These are phyloP conservation scores for Phialophora verrucosa DNA, from an alignment of 2,329 filamentous ascomycete genomes.

Conservation along the genomic window DNA sequence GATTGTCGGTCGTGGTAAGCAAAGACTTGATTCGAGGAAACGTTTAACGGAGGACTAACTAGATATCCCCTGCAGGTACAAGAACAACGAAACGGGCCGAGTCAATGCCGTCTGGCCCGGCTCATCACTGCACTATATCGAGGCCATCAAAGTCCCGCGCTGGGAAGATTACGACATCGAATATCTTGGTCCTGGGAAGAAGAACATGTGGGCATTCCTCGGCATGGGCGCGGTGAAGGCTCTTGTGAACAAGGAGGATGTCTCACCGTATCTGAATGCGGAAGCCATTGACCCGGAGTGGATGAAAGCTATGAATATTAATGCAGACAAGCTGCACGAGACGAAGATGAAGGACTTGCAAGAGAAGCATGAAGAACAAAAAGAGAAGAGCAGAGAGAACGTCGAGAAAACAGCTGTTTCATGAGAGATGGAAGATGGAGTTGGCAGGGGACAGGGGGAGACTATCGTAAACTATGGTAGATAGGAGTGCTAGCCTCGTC, in stretches of 20 bases:
- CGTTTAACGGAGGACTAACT: slow-evolving; percentile 33
- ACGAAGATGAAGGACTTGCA: slow-evolving; percentile 34
- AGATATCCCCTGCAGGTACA: slow-evolving; percentile 34
- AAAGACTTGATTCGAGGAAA: not conserved
- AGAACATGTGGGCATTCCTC: slow-evolving; percentile 44
- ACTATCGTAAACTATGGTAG: not conserved
- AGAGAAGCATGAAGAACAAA: slow-evolving; percentile 28
- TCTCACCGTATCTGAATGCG: slow-evolving; percentile 44
- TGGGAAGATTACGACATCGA: slow-evolving; percentile 55
- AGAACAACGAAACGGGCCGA: slow-evolving; percentile 54
- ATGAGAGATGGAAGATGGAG: not conserved
- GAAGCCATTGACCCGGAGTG: slow-evolving; percentile 46
- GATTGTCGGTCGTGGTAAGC: slow-evolving; percentile 50
- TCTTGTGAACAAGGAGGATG: slow-evolving; percentile 40
- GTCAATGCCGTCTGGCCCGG: slow-evolving; percentile 59
- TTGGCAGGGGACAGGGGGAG: not conserved
- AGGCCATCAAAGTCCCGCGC: slow-evolving; percentile 49
- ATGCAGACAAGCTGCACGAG: slow-evolving; percentile 35
- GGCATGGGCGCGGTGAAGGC: slow-evolving; percentile 44
- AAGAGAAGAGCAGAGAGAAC: slow-evolving; percentile 31
- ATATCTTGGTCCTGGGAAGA: slow-evolving; percentile 42
- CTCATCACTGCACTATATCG: slow-evolving; percentile 56
- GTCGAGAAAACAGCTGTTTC: slow-evolving; percentile 28
- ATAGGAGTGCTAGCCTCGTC: slow-evolving; percentile 15
- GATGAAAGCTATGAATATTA: slow-evolving; percentile 40